phyloP scores from a whole-genome alignment of 2,329 filamentous ascomycete species.

The Calonectria leucothoes region DNA sequence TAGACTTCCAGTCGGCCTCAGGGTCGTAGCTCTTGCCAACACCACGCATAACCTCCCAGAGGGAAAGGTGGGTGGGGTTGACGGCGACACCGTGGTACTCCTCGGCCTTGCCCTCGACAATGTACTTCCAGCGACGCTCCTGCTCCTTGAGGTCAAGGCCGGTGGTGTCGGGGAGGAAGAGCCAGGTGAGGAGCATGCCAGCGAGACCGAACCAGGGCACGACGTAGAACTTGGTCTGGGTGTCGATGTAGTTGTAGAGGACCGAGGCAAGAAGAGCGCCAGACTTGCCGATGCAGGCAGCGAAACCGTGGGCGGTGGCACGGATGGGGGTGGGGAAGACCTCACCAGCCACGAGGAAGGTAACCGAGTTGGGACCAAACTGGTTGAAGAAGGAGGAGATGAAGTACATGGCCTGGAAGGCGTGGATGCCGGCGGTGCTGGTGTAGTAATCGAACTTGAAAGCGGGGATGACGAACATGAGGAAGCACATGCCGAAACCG shows the following conservation, averaged over 20 bases:
- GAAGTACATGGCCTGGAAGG: conserved; percentile 99
- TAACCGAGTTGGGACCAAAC: conserved; percentile 95
- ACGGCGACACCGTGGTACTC: conserved; percentile 96
- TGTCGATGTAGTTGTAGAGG: conserved; percentile 94
- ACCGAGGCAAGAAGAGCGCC: conserved; percentile 89
- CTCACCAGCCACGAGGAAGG: conserved; percentile 95
- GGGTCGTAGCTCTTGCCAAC: conserved; percentile 86
- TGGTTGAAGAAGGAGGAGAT: conserved; percentile 99
- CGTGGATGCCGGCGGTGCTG: conserved; percentile 74
- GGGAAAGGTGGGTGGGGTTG: conserved; percentile 86
- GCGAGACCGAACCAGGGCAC: conserved; percentile 95
- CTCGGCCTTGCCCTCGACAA: conserved; percentile 78
- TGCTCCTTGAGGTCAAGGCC: conserved; percentile 97
- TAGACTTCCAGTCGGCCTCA: conserved; percentile 83
- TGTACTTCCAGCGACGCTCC: conserved; percentile 91
- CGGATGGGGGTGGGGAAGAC: conserved; percentile 96
- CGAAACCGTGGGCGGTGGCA: conserved; percentile 93
- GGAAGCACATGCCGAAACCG: conserved; percentile 92
- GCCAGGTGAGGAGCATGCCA: conserved; percentile 82
- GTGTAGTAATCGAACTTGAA: conserved; percentile 91
- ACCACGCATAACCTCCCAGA: conserved; percentile 87
- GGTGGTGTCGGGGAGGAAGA: conserved; percentile 97
- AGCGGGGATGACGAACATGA: conserved; percentile 91
- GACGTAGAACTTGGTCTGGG: conserved; percentile 86
- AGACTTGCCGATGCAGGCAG: conserved; percentile 89